Conservation (phyloP, 2,329 filamentous ascomycete genomes). For the Didymosphaeria variabile region DNA sequence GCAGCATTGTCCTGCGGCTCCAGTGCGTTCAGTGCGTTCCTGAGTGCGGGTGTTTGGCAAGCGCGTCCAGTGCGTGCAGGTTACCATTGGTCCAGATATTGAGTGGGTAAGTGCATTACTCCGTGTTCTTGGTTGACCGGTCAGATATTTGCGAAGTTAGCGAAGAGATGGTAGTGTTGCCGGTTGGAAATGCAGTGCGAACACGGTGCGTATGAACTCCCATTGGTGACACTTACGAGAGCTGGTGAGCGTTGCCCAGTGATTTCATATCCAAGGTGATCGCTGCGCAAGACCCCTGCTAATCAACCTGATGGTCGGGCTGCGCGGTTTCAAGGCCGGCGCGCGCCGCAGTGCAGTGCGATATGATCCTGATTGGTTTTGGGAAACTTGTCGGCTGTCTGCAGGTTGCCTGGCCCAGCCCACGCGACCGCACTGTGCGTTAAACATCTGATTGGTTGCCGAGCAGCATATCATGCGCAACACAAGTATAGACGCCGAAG, state of each 20-base stretch:
- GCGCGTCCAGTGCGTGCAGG: not conserved
- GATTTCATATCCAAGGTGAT: too few relatives aligned
- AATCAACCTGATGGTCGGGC: too few relatives aligned
- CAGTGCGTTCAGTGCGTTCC: not conserved
- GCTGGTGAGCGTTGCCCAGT: too few relatives aligned
- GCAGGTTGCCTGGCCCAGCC: not conserved
- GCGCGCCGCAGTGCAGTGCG: too few relatives aligned
- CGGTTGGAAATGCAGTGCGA: not conserved
- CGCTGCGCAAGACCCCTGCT: too few relatives aligned
- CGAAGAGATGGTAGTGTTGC: not conserved
- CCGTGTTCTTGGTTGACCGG: too few relatives aligned
- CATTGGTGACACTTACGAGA: not conserved
- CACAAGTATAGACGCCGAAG: too few relatives aligned
- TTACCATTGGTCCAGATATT: not conserved
- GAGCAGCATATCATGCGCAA: not conserved
- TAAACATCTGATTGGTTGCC: not conserved
- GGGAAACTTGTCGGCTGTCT: not conserved
- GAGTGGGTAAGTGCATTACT: not conserved
- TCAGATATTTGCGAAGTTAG: too few relatives aligned
- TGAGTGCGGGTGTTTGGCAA: not conserved
- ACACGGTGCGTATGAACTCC: not conserved
- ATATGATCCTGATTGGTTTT: not conserved
- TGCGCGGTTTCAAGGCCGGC: too few relatives aligned
- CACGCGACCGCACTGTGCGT: slow-evolving; percentile 5
- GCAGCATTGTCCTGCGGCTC: not conserved